Evolutionary conservation across 495 filamentous ascomycete genomes (phyloP), one percentile per base, ranked within the genome.

Genomic region (Penicillium atrosanguineum): DNA sequence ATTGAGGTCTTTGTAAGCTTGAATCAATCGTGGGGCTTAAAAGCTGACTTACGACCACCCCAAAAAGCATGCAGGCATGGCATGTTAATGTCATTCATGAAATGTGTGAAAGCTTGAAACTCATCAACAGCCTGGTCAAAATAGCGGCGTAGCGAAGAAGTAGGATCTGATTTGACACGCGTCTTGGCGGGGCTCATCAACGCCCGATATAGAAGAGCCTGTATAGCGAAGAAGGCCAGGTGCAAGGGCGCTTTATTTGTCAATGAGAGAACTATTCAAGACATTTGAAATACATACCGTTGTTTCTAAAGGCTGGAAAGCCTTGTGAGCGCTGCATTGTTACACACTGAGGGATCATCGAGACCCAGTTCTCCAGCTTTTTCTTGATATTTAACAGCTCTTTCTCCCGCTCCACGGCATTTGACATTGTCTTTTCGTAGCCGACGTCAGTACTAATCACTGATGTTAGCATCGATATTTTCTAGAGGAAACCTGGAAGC

Each of bases 131-230:
- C 31, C 31, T 34, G 31, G 8, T 34, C 31, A 34, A 34, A 34
- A 12, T 34, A 34, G 3, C 31, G 31, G 11, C 31, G 31, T 12
- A 34, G 11, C 11, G 31, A 34, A 14, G 31, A 34, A 34, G 11
- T 34, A 8, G 31, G 9, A 14, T 64, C 48, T 7, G 50, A 36
- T 41, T 64, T 64, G 1, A 53, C 44, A 6, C 31, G 26, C 18
- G 48, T 41, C 12, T 50, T 63, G 11, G 53, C 57, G 7, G 57
- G 57, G 19, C 57, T 48, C 53, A 63, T 56, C 8, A 63, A 23
- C 19, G 49, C 56, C 7, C 61, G 45, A 18, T 51, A 44, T 18
- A 60, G 41, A 6, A 63, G 46, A 23, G 48, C 47, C 28, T 60
- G 56, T 7, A 57, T 37, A 12, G 57, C 57, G 34, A 54, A 63